phyloP scores from a whole-genome alignment of 495 filamentous ascomycete genomes.

The Cladorrhinum samala region DNA sequence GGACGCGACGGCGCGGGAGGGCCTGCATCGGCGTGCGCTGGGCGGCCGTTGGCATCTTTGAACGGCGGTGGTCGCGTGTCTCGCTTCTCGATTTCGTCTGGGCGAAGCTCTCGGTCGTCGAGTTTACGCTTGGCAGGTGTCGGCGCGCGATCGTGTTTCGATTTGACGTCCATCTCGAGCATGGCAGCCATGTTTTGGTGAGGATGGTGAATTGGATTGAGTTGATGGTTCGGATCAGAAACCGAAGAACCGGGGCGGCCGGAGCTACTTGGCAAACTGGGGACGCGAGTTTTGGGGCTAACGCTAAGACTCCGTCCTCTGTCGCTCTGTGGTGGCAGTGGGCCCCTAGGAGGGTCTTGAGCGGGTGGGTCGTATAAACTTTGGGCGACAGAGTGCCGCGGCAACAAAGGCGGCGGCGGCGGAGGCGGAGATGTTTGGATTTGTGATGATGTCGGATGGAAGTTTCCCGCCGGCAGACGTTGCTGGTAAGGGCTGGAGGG shows the following conservation, averaged over 20 bases:
- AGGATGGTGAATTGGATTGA: constrained; percentile 26
- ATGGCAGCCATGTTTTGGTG: constrained; percentile 19
- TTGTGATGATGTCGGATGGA: constrained; percentile 25
- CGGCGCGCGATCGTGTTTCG: constrained; percentile 25
- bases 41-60: constrained; percentile 35
- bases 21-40: constrained; percentile 16
- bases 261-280: constrained; percentile 43
- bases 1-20: constrained; percentile 11
- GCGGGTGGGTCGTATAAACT: constrained; percentile 35
- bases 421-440: constrained; percentile 37
- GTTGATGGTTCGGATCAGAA: constrained; percentile 37
- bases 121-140: constrained; percentile 50
- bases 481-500: constrained; percentile 51
- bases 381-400: constrained; percentile 42
- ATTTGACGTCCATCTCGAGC: constrained; percentile 2
- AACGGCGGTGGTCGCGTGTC: constrained; percentile 38
- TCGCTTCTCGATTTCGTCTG: constrained; percentile 39
- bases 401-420: constrained; percentile 36
- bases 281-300: constrained; percentile 57
- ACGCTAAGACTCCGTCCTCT: constrained; percentile 57
- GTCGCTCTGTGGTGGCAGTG: constrained; percentile 42
- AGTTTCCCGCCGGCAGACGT: constrained; percentile 33
- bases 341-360: constrained; percentile 26
- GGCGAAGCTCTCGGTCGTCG: constrained; percentile 42
- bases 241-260: constrained; percentile 35